Base-by-base conservation (phyloP, 176 grass and related monocot genomes). In the Eragrostis curvula region DNA sequence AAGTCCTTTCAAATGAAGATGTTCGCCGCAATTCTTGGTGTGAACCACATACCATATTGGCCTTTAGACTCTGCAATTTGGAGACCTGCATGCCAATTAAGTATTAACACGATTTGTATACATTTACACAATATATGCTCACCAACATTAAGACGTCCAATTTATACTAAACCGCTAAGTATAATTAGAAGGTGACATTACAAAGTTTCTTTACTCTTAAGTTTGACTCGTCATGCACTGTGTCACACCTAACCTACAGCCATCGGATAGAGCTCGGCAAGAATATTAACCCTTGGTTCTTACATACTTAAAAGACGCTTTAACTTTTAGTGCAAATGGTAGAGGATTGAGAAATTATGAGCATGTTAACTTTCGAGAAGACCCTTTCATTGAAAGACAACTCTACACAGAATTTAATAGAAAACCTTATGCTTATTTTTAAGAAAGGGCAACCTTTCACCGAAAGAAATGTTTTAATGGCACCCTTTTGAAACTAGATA, bases 1-100 rank as follows among this genome's bases (percentile, higher is more conserved):
- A 91, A 23, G 74, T 87, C 79, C 77, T 93, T 57, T 93, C 93
- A 20, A 93, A 92, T 67, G 96, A 99, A 85, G 96, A 94, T 71
- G 93, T 85, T 42, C 89, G 91, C 50, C 73, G 78, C 64, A 99
- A 87, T 80, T 99, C 96, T 30, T 89, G 88, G 79, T 91, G 86
- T 17, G 96, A 99, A 76, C 93, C 93, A 10, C 89, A 99, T n/a
- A 96, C 89, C 85, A 96, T 95, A 89, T 99, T 99, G 79, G 93
- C 91, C 81, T 99, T 99, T 73, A 95, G 83, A 59, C 87, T 94
- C 74, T 99, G 96, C 81, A 94, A 90, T 79, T 99, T 99, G 2
- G 96, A 91, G 71, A 92, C 85, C 96, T 99, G 88, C 56, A 84
- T 77, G 25, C n/a, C 83, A 68, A 85, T 58, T 30, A 82, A 65